Base-by-base conservation (phyloP, 345 rosid species). In the Salix arbutifolia region DNA sequence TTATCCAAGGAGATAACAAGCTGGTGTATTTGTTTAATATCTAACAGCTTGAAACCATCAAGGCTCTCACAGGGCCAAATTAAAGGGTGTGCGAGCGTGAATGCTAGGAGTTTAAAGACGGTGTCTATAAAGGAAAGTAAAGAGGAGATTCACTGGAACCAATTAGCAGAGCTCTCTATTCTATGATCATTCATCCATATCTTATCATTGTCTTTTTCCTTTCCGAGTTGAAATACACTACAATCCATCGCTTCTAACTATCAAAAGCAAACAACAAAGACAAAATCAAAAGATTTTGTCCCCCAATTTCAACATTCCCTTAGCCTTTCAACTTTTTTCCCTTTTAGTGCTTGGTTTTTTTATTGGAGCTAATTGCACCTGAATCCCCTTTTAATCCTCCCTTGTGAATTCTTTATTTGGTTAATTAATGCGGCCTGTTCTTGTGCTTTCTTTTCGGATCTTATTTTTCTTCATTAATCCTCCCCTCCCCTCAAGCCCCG, bases 211-310 rank as follows among this genome's bases (percentile, higher is more conserved):
- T 65, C 67, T 68, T 65, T 76, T 56, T 68, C 25, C 72, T 65
- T 60, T 71, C 64, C 35, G 75, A 74, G 80, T 80, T 76, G 82
- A 85, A 87, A 80, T 81, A 19, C 74, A 11, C 80, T 58, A 74
- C 82, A 69, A 30, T 74, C 76, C 40, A 78, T 52, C 10, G 48
- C 72, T 75, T 62, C 76, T 62, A 79, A 65, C 84, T 12, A 70
- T 80, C 73, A 78, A 82, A 85, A 75, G 81, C 72, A 75, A 75
- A 82, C 65, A 81, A 14, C 73, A 74, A 78, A 73, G 86, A 84
- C 83, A 78, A 81, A 85, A 82, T 75, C 78, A 77, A 84, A 82
- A 80, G 86, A 82, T 80, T 30, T 71, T 79, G 83, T 83, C 81
- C 31, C 82, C 86, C 79, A 61, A 64, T 80, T 83, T 83, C 89